Conservation (phyloP, 768 basidiomycete genomes). For the Suillus subluteus region DNA sequence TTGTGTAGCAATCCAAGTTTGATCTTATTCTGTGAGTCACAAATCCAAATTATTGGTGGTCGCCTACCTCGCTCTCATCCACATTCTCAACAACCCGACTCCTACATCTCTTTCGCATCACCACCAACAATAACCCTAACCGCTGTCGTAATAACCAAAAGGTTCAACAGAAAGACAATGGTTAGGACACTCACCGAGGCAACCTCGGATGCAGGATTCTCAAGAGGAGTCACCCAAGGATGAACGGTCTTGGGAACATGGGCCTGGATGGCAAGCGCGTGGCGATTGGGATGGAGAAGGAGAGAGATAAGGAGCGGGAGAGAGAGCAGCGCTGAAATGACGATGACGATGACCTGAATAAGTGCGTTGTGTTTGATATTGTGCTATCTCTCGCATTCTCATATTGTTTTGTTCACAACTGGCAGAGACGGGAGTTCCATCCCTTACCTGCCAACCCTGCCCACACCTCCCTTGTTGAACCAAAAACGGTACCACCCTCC, state of each 20-base stretch:
- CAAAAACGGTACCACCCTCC: slow-evolving; percentile 38
- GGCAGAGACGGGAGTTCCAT: slow-evolving; percentile 62
- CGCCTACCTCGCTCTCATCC: slow-evolving; percentile 41
- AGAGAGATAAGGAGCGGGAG: slow-evolving; percentile 32
- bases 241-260: too few relatives aligned
- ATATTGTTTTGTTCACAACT: slow-evolving; percentile 44
- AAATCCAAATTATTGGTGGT: too few relatives aligned
- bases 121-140: slow-evolving; percentile 22
- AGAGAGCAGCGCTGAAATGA: slow-evolving; percentile 50
- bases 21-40: too few relatives aligned
- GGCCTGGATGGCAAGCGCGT: slow-evolving; percentile 54
- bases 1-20: too few relatives aligned
- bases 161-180: too few relatives aligned
- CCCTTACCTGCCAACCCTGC: slow-evolving; percentile 43
- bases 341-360: slow-evolving; percentile 67
- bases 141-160: too few relatives aligned
- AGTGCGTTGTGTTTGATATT: slow-evolving; percentile 46
- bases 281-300: slow-evolving; percentile 33
- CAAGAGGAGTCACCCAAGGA: slow-evolving; percentile 39
- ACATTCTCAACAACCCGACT: slow-evolving; percentile 45
- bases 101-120: slow-evolving; percentile 48
- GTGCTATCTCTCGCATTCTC: slow-evolving; percentile 14
- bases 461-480: slow-evolving; percentile 38
- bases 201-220: too few relatives aligned
- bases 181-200: too few relatives aligned